Evolutionary conservation across 2,329 filamentous ascomycete species (phyloP).

Genomic region (Trichoderma atrobrunneum): DNA sequence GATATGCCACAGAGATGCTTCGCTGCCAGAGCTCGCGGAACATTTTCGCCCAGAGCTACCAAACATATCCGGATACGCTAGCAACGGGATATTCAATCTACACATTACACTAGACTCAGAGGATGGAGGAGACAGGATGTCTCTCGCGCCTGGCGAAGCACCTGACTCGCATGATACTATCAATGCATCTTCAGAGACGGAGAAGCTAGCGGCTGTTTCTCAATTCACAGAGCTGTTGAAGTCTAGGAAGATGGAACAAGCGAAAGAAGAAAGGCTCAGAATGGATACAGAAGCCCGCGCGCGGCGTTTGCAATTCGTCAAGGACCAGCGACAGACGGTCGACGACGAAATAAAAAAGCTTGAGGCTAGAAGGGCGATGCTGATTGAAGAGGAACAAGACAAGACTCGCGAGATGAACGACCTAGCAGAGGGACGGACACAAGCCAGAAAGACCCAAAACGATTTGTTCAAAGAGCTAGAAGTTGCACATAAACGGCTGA

Average conservation of each 20-base stretch:
- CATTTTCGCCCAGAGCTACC: neutral
- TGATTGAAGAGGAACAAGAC: neutral
- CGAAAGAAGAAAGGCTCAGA: neutral
- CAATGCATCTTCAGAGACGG: neutral
- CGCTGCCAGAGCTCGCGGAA: neutral
- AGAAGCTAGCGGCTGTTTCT: neutral
- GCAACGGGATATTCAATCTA: neutral
- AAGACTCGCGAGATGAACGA: neutral
- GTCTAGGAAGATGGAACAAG: neutral
- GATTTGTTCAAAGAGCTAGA: neutral
- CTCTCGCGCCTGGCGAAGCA: neutral
- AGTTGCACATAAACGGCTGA: neutral
- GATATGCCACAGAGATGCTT: neutral
- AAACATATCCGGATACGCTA: neutral
- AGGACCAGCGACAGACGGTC: neutral
- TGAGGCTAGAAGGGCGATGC: neutral
- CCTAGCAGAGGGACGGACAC: neutral
- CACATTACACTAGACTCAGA: neutral
- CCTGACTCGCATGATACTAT: neutral
- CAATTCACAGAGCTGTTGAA: neutral
- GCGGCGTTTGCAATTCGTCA: neutral
- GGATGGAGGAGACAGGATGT: neutral
- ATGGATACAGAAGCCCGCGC: neutral
- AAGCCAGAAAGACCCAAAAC: neutral
- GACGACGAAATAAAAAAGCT: neutral